phyloP scores from a whole-genome alignment of 768 basidiomycete species.

The Suillus subaureus region DNA sequence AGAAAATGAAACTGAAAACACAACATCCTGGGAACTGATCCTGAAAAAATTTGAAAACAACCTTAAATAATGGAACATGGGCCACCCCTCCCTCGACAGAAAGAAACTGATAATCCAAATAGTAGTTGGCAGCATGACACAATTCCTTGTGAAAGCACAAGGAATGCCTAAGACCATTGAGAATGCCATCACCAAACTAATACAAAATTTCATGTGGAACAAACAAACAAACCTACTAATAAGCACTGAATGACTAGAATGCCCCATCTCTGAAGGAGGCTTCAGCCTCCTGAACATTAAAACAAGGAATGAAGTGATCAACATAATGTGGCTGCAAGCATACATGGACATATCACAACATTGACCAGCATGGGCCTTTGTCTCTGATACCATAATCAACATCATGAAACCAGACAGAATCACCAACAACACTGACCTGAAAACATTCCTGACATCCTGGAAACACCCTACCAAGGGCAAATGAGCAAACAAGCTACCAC shows the following conservation, averaged over 20 bases:
- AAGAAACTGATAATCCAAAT: slow-evolving; percentile 28
- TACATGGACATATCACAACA: not conserved
- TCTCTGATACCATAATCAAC: not conserved
- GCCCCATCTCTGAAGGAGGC: slow-evolving; percentile 10
- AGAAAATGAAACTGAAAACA: not conserved
- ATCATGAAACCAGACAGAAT: not conserved
- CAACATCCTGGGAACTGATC: slow-evolving; percentile 5
- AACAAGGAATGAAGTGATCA: not conserved
- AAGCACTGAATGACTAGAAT: not conserved
- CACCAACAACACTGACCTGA: too few relatives aligned
- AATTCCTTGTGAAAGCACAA: slow-evolving; percentile 38
- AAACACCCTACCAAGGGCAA: not conserved
- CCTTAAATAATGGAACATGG: slow-evolving; percentile 10
- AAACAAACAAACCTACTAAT: not conserved
- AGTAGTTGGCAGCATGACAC: slow-evolving; percentile 33
- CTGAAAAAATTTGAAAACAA: slow-evolving; percentile 9
- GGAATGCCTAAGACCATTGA: slow-evolving; percentile 36
- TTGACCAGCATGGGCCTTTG: not conserved
- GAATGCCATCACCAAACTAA: slow-evolving; percentile 3
- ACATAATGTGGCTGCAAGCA: not conserved
- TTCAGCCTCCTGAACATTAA: slow-evolving; percentile 13
- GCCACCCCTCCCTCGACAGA: not conserved
- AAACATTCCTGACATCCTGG: not conserved
- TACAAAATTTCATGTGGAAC: slow-evolving; percentile 17
- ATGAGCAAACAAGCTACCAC: not conserved